Base-by-base conservation (phyloP, 371 early-diverging fungal species). In the Syncephalastrum sp. region DNA sequence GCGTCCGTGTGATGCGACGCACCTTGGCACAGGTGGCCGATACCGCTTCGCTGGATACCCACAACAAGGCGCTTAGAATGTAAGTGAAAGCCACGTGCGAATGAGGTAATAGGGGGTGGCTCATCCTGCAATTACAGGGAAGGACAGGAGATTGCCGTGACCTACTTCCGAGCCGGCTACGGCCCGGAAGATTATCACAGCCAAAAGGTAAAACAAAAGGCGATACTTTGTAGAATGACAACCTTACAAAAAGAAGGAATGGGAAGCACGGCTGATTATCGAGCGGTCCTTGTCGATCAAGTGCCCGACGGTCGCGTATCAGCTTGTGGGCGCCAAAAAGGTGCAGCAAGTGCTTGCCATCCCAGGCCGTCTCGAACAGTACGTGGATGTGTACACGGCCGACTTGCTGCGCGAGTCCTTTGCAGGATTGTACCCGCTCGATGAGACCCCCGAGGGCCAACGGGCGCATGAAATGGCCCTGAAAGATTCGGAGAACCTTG, bases 311-410 rank as follows among this genome's bases (percentile, higher is more conserved):
- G 77, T 93, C 13, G 91, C 92, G 0, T 95, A 96, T 61, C 98
- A 97, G 52, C 72, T 98, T n/a, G 92, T 89, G 0, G 99, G 99
- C 10, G 83, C 93, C 24, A 98, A 98, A 67, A 98, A 98, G 65
- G 84, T 97, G 5, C 98, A 98, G 64, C 97, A 98, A 68, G 88
- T 95, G 5, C 69, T 98, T 41, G 87, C 96, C 0, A 65, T 76
- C 0, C 88, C 94, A 0, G 91, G 91, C 17, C 72, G 88, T 23
- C 66, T 98, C 13, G 96, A 96, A 64, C 82, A 85, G 70, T 92
- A 82, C 54, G 65, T 69, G 0, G 82, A 88, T 64, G 61, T 69
- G n/a, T 67, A 71, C 5, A 74, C 83, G 0, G 87, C 83, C 0
- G 65, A 67, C 1, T 70, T 60, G 6, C 66, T 95, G 10, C 87